Evolutionary conservation across 2,329 filamentous ascomycete species (phyloP), one percentile per base, ranked within the genome.

Genomic region (Fonsecaea erecta): DNA sequence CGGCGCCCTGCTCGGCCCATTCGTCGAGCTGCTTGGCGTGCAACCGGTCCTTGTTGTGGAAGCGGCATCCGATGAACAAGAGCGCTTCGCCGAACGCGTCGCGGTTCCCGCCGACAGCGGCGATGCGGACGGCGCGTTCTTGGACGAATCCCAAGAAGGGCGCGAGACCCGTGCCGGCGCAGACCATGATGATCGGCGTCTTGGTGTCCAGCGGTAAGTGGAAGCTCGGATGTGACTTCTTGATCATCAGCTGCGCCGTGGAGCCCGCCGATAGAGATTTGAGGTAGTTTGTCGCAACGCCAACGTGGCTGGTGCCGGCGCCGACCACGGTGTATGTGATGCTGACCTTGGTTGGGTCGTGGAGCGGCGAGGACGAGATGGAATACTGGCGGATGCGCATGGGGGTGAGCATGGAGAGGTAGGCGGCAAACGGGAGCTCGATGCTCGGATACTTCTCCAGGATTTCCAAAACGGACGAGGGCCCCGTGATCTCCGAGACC

Each of bases 381-480:
- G 88, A 91, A 80, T 93, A 93, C 75, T 91, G 88, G n/a, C 90
- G 85, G 43, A 91, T 83, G 30, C 90, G 87, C 87, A 95, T 91
- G 0, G 90, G 88, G 1, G 90, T 89, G 0, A 93, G 83, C 82
- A 92, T 88, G 35, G 83, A 82, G 7, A 95, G 81, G 78, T 90
- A 94, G 18, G 85, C 78, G 2, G 83, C 83, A 26, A 95, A 83
- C 0, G 90, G 83, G 0, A 94, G 76, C 2, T 84, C 77, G 34
- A 90, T 80, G 0, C 80, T 77, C 0, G 84, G 81, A 73, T 87
- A 89, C 11, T 83, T 81, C 72, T 91, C 87, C 0, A 94, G 82
- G 1, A 94, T 80, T 66, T 93, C 89, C 6, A 94, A 80, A 0
- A 90, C 52, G 4, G 68, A 70, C 11, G 64, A 62, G 34, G 51